Conservation (phyloP, 31 red algal genomes). For the Odonthalia washingtoniensis region DNA sequence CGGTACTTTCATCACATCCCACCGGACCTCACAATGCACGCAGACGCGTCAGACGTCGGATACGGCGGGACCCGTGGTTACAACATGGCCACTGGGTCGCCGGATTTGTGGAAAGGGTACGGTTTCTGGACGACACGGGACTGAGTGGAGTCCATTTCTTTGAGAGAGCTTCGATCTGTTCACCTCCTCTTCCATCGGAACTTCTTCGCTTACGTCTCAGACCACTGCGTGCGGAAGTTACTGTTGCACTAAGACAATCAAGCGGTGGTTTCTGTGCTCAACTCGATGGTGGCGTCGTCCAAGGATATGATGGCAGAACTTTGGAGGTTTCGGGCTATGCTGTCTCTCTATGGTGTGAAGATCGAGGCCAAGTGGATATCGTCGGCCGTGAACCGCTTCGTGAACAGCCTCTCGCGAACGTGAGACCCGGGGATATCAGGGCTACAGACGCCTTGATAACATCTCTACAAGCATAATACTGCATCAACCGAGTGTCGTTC, state of each 20-base stretch:
- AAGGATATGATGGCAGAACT: conserved; percentile 30
- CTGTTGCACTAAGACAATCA: conserved; percentile 52
- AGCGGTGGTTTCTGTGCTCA: conserved; percentile 35
- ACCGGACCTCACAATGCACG: conserved; percentile 28
- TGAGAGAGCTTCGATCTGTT: conserved; percentile 29
- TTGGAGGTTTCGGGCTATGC: background rate
- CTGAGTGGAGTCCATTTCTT: background rate
- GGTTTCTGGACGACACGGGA: conserved; percentile 25
- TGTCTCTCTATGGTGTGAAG: conserved; percentile 12
- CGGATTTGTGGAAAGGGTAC: conserved; percentile 34
- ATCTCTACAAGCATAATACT: background rate
- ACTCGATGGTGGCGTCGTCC: conserved; percentile 41
- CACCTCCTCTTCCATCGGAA: background rate
- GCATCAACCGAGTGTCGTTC: background rate
- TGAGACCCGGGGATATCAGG: conserved; percentile 27
- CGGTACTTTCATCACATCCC: background rate
- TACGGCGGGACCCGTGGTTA: conserved; percentile 28
- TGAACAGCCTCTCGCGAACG: conserved; percentile 32
- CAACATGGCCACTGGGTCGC: background rate
- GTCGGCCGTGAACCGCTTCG: conserved; percentile 38
- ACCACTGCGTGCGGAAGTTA: background rate
- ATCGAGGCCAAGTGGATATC: conserved; percentile 37
- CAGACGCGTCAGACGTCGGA: conserved; percentile 18
- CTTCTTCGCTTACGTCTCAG: background rate
- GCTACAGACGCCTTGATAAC: background rate